Evolutionary conservation across 345 rosid species (phyloP).

Genomic region (Geranium rotundifolium): DNA sequence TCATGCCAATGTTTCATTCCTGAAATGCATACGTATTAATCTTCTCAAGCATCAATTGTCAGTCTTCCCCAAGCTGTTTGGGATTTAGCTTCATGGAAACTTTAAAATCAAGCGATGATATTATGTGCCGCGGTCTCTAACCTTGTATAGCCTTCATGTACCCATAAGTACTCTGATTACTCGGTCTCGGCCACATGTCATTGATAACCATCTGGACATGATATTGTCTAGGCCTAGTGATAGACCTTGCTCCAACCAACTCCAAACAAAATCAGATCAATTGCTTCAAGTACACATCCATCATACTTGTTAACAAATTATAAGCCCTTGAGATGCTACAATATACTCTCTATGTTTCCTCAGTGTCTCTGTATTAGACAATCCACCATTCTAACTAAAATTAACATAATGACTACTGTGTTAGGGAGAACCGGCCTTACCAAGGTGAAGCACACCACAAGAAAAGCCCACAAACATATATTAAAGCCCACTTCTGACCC

Average conservation of each 20-base stretch:
- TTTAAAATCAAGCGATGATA: slow-evolving; percentile 81
- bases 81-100: slow-evolving; percentile 93
- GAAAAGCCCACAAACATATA: too few species aligned
- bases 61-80: slow-evolving; percentile 85
- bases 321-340: slow-evolving; percentile 61
- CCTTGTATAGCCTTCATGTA: slow-evolving; percentile 34
- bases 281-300: slow-evolving; percentile 73
- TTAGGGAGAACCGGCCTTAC: too few species aligned
- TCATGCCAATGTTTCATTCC: slow-evolving; percentile 29
- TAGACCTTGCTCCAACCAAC: slow-evolving; percentile 49
- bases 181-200: slow-evolving; percentile 49
- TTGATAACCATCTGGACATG: slow-evolving; percentile 37
- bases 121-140: slow-evolving; percentile 28
- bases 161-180: slow-evolving; percentile 38
- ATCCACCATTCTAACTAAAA: slow-evolving; percentile 53
- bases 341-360: slow-evolving; percentile 70
- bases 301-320: slow-evolving; percentile 46
- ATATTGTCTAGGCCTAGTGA: slow-evolving; percentile 26
- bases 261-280: slow-evolving; percentile 61
- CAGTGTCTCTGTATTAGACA: slow-evolving; percentile 53
- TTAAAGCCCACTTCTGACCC: too few species aligned
- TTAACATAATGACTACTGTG: slow-evolving; percentile 30
- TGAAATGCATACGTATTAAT: slow-evolving; percentile 44
- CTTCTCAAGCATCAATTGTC: slow-evolving; percentile 78
- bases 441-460: too few species aligned